phyloP scores from a whole-genome alignment of 2,329 filamentous ascomycete species.

The Clonostachys rosea region DNA sequence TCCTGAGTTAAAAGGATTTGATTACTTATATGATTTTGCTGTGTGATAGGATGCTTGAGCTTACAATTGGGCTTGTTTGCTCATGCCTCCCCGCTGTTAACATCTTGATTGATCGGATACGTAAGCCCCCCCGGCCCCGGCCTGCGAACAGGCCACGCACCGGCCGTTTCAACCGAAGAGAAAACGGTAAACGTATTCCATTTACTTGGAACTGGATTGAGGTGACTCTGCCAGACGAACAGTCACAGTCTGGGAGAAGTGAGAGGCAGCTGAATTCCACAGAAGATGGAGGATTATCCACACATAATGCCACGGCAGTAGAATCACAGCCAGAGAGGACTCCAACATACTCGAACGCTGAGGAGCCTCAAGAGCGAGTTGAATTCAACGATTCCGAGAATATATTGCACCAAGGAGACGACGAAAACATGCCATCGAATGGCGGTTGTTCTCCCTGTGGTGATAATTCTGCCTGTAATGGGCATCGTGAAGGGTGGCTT shows the following conservation, averaged over 20 bases:
- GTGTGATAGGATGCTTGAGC: conserved; percentile 7
- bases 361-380: too few relatives aligned
- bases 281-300: neutral
- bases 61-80: conserved; percentile 16
- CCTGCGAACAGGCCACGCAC: neutral
- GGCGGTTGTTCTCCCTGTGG: neutral
- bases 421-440: too few relatives aligned
- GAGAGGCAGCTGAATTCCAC: neutral
- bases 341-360: too few relatives aligned
- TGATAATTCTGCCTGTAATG: neutral
- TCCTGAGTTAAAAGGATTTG: neutral
- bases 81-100: conserved; percentile 16
- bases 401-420: too few relatives aligned
- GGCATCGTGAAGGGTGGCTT: conserved; percentile 3
- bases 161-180: neutral
- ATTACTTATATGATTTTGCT: neutral
- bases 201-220: neutral
- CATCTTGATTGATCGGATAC: conserved; percentile 4
- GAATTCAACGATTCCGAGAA: too few relatives aligned
- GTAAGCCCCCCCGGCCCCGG: neutral
- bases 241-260: neutral
- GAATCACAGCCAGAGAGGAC: too few relatives aligned
- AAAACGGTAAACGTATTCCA: neutral
- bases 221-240: neutral
- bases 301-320: too few relatives aligned